Evolutionary conservation across 1,139 yeast species (phyloP), one percentile per base, ranked within the genome.

Genomic region (Saccharomyces hybrid): DNA sequence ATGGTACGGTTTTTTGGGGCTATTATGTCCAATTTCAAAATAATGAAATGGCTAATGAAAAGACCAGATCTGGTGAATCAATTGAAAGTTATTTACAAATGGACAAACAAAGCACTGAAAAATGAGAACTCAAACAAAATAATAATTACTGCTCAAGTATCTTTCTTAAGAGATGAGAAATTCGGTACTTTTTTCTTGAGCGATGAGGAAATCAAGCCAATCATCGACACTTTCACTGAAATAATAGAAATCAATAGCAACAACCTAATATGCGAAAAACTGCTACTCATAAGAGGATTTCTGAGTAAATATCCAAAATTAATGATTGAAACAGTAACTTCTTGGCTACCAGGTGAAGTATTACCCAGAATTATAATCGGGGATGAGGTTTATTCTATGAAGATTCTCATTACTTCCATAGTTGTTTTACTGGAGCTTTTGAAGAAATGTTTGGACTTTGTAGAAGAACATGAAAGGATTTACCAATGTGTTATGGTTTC

Each of bases 261-360:
- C 1, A 66, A 62, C 48, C 51, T 66, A 9, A 57, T 58, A 8
- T 61, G 60, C 47, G 70, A 66, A 48, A 63, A 61, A 54, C 52
- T 67, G 19, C 50, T 60, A n/a, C 52, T 65, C 13, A 52, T 67
- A 3, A 66, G 60, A 41, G 58, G 58, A 5, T 59, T 65, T 32
- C 27, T 66, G 2, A 50, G 48, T 2, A 66, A 65, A 51, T 63
- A 61, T 50, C 63, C 66, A 1, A 49, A 51, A 5, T 42, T 52
- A 3, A 68, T 66, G 70, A 38, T 65, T 5, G 55, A 58, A 6
- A 52, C 54, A 27, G 50, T 62, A 2, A 29, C 54, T 3, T 28
- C 26, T n/a, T 68, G 71, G 71, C 51, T 67, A n/a, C 65, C 65
- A 13, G 53, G 57, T n/a, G 70, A 67, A 54, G 63, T 67, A 1